These are phyloP conservation scores for Lolium rigidum DNA, from an alignment of 176 grass and related monocot species.

Conservation along the genomic window DNA sequence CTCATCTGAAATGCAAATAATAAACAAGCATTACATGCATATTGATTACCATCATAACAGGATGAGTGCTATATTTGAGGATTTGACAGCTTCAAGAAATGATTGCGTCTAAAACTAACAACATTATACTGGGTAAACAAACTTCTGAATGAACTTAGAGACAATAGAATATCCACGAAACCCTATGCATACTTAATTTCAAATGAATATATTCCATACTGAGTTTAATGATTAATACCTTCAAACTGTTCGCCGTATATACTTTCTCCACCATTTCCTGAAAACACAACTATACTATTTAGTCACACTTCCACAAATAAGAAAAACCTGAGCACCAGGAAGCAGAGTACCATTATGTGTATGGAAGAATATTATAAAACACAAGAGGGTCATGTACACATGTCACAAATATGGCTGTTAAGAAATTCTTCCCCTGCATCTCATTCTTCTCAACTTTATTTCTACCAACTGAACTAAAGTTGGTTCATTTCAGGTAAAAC, in stretches of 20 bases:
- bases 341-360: background rate
- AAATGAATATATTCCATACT: conserved; percentile 6
- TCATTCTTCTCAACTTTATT: conserved; percentile 18
- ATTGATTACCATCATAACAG: conserved; percentile 14
- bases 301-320: conserved; percentile 16
- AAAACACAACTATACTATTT: conserved; percentile 49
- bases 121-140: background rate
- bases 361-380: conserved; percentile 23
- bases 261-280: conserved; percentile 62
- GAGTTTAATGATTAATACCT: conserved; percentile 68
- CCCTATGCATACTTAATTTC: background rate
- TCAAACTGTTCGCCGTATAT: conserved; percentile 81
- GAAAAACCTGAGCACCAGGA: conserved; percentile 12
- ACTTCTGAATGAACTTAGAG: conserved; percentile 14
- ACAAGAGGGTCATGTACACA: background rate
- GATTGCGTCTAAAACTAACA: background rate
- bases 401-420: conserved; percentile 14
- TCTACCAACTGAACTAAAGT: conserved; percentile 15
- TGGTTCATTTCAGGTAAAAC: conserved; percentile 22
- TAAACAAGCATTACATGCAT: conserved; percentile 27
- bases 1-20: conserved; percentile 86
- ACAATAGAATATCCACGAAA: background rate
- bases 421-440: background rate
- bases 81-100: background rate
- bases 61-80: background rate